Evolutionary conservation across 768 basidiomycete species (phyloP).

Genomic region (Trametes cingulata): DNA sequence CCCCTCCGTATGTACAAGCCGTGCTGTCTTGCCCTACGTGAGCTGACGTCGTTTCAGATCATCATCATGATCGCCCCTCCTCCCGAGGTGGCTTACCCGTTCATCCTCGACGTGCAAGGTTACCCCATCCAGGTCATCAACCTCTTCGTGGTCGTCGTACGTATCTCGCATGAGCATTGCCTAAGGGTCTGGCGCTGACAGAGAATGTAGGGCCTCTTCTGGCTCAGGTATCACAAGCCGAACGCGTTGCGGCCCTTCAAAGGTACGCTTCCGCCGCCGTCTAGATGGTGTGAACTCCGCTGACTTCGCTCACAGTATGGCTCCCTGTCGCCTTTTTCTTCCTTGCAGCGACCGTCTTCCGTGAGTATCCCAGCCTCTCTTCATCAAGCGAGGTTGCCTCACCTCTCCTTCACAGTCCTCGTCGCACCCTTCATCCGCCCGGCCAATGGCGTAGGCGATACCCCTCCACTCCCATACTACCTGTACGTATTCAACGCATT

Average conservation of each 20-base stretch:
- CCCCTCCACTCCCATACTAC: constrained; percentile 41
- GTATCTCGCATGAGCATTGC: neutral
- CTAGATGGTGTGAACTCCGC: constrained; percentile 33
- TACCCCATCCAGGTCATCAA: constrained; percentile 54
- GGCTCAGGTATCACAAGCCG: constrained; percentile 51
- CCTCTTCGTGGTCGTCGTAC: constrained; percentile 50
- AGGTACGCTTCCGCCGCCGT: constrained; percentile 47
- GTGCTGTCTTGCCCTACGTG: neutral
- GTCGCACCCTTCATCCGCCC: constrained; percentile 57
- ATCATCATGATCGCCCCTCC: constrained; percentile 44
- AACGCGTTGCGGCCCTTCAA: constrained; percentile 47
- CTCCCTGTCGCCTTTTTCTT: constrained; percentile 13
- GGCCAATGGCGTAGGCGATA: constrained; percentile 55
- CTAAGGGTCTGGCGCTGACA: neutral
- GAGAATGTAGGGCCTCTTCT: constrained; percentile 44
- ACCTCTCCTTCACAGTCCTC: constrained; percentile 38
- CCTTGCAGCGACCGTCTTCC: constrained; percentile 44
- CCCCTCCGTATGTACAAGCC: constrained; percentile 41
- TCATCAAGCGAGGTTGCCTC: too few species aligned
- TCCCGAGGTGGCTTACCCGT: constrained; percentile 38
- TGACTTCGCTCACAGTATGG: neutral
- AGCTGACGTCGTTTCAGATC: constrained; percentile 40
- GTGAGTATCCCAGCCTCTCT: constrained; percentile 35
- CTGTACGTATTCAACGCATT: constrained; percentile 6
- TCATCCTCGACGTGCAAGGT: constrained; percentile 44